phyloP scores from a whole-genome alignment of 805 yeast genomes.

The Saccharomycodes ludwigii region DNA sequence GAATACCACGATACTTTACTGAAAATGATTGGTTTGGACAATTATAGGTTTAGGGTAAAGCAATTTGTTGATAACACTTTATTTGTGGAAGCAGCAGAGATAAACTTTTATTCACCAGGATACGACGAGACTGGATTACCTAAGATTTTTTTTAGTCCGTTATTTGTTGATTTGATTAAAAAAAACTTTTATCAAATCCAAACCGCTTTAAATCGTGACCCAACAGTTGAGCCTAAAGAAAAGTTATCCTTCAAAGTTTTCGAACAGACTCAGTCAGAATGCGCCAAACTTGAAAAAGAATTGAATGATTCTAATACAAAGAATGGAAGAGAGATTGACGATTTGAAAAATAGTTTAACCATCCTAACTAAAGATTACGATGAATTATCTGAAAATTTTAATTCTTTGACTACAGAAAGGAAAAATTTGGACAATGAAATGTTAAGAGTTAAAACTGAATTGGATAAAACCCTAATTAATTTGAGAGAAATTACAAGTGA shows the following conservation, averaged over 20 bases:
- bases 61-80: slow-evolving; percentile 52
- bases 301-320: slow-evolving; percentile 23
- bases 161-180: slow-evolving; percentile 52
- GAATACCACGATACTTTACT: slow-evolving; percentile 51
- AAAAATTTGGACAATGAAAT: slow-evolving; percentile 12
- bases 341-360: slow-evolving; percentile 10
- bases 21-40: slow-evolving; percentile 69
- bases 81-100: slow-evolving; percentile 46
- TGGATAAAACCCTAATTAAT: slow-evolving; percentile 2
- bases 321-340: slow-evolving; percentile 14
- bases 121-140: slow-evolving; percentile 84
- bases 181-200: slow-evolving; percentile 60
- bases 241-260: slow-evolving; percentile 46
- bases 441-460: slow-evolving; percentile 8
- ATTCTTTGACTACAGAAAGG: slow-evolving; percentile 7
- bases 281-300: slow-evolving; percentile 27
- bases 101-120: slow-evolving; percentile 34
- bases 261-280: too few species aligned
- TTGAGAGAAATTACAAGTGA: slow-evolving; percentile 15
- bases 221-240: slow-evolving; percentile 57
- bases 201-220: slow-evolving; percentile 62
- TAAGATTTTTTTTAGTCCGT: slow-evolving; percentile 55
- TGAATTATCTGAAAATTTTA: slow-evolving; percentile 6
- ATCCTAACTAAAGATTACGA: slow-evolving; percentile 8
- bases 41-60: slow-evolving; percentile 57